Conservation (phyloP, 768 basidiomycete species). For the Mrakia gelida region DNA sequence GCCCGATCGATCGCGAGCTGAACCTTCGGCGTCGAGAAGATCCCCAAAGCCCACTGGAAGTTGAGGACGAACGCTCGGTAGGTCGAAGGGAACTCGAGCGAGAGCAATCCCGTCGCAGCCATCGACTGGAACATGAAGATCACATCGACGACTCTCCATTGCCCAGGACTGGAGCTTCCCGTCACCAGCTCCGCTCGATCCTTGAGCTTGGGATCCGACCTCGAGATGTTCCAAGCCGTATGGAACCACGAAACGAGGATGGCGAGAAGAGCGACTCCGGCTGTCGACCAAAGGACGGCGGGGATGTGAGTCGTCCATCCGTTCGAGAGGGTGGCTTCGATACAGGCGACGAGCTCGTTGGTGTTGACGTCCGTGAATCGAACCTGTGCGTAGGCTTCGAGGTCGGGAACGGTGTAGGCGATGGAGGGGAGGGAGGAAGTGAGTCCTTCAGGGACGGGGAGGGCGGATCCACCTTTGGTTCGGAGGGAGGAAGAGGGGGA, state of each 20-base stretch:
- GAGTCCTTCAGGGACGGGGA: conserved; percentile 43
- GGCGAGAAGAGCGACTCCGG: conserved; percentile 50
- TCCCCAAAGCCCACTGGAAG: conserved; percentile 81
- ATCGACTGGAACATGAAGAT: conserved; percentile 80
- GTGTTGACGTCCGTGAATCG: conserved; percentile 65
- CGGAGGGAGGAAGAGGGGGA: background rate
- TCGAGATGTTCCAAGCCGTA: conserved; percentile 41
- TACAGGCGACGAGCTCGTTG: conserved; percentile 73
- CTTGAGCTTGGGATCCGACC: conserved; percentile 17
- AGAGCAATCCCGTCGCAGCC: conserved; percentile 67
- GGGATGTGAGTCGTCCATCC: conserved; percentile 74
- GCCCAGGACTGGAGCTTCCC: conserved; percentile 51
- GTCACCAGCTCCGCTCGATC: conserved; percentile 36
- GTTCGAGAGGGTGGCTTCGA: conserved; percentile 87
- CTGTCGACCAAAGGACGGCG: conserved; percentile 74
- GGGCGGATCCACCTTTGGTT: conserved; percentile 37
- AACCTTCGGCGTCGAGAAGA: conserved; percentile 58
- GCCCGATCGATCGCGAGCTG: conserved; percentile 75
- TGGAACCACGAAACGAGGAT: conserved; percentile 57
- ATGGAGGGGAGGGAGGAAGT: conserved; percentile 57
- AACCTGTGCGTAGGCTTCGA: conserved; percentile 83
- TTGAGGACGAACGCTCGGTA: conserved; percentile 79
- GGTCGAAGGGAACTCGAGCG: conserved; percentile 78
- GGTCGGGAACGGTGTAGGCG: conserved; percentile 81
- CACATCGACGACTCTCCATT: conserved; percentile 75